Conservation (phyloP, 2,329 filamentous ascomycete genomes). For the Shiraia bambusicola region DNA sequence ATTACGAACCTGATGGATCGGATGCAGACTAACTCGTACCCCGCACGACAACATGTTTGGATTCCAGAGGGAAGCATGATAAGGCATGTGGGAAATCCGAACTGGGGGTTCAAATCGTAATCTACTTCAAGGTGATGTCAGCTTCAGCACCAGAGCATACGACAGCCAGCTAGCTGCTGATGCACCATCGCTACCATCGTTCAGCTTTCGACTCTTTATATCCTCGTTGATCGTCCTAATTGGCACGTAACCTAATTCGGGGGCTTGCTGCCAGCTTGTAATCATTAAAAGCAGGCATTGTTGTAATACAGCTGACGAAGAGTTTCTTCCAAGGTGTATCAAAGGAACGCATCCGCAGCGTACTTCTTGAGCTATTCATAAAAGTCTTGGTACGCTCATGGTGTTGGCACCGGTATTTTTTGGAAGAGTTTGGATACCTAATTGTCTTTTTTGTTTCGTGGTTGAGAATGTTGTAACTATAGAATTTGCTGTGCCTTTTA, state of each 20-base stretch:
- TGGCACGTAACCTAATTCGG: conserved; percentile 17
- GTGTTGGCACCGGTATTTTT: conserved; percentile 14
- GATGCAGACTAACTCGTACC: background rate
- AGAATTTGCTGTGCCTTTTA: conserved; percentile 23
- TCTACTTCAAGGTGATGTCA: background rate
- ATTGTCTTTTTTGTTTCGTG: conserved; percentile 8
- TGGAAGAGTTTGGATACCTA: conserved; percentile 10
- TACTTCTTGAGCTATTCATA: conserved; percentile 9
- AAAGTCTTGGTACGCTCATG: conserved; percentile 10
- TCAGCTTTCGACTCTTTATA: conserved; percentile 10
- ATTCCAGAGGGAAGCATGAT: too few species aligned
- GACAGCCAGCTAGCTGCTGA: conserved; percentile 2
- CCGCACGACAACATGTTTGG: too few species aligned
- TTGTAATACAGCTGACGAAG: conserved; percentile 8
- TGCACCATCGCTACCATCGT: background rate
- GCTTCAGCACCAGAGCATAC: conserved; percentile 2
- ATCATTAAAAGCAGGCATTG: background rate
- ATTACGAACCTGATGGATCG: background rate
- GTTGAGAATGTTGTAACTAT: conserved; percentile 17
- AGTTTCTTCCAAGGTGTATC: conserved; percentile 8
- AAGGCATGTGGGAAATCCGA: background rate
- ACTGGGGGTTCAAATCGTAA: background rate
- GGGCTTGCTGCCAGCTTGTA: conserved; percentile 5
- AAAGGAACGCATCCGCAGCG: conserved; percentile 13
- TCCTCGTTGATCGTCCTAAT: conserved; percentile 16